Evolutionary conservation across 2,329 filamentous ascomycete species (phyloP), one percentile per base, ranked within the genome.

Genomic region (Uncinocarpus reesii): DNA sequence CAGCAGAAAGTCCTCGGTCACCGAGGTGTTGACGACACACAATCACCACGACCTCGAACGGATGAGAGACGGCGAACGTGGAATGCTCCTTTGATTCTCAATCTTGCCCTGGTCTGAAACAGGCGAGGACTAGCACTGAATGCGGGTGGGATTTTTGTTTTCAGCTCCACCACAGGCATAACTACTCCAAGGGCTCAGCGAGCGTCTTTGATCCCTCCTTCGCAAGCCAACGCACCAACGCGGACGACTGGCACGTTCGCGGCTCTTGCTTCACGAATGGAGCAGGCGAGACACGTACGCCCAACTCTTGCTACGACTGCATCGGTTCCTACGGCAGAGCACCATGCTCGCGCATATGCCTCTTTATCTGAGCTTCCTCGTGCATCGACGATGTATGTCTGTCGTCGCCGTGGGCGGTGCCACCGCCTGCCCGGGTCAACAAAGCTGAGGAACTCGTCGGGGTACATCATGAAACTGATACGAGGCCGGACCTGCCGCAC

Each of bases 311-410:
- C 63, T 46, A 71, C 61, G 24, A 71, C 57, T 3, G 68, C 68
- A 56, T 68, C 58, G 34, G 60, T 61, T 10, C 67, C 69, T 26
- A 65, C 60, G 28, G 67, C 61, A 7, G 68, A 63, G 53, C 69
- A 71, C 69, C 69, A 72, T 2, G 68, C 67, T 18, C 69, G 61
- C 5, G 60, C 68, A 46, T 70, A 65, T 0, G 64, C 61, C 53
- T 71, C 68, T 50, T 63, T 65, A 11, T 61, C 58, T 24, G 55
- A 53, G 47, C 50, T 56, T 15, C 61, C 60, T 10, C 65, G 62
- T 31, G 66, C 63, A 29, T 69, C 65, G 8, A 68, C 51, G 23
- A 69, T 58, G 23, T 63, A 56, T 24, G 55, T 60, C 18, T 50
- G 53, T 7, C 26, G 35, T 41, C 48, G 42, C 29, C 36, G 42